A percentile compares a stretch with the other conserved stretches of the same genome.
These are phyloP conservation scores for Helenozyma rhizophorensis DNA, from an alignment of 805 yeast genomes.

Conservation along the genomic window DNA sequence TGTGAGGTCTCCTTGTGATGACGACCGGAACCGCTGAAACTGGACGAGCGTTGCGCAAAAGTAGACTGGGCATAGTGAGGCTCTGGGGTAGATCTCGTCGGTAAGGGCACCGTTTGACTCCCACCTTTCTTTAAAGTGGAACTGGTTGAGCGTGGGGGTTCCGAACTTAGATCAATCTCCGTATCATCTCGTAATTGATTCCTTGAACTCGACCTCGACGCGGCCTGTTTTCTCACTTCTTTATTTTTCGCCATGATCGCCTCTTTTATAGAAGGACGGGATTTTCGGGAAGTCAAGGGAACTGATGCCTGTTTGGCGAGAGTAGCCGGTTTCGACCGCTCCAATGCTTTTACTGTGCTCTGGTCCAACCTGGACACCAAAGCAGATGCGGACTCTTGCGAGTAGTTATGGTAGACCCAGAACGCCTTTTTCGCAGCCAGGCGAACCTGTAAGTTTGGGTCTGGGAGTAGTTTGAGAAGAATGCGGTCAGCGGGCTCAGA, in stretches of 20 bases:
- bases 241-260: conserved; percentile 42
- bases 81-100: too few relatives aligned
- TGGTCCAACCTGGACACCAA: conserved; percentile 39
- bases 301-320: conserved; percentile 9
- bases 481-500: conserved; percentile 47
- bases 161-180: not conserved
- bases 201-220: conserved; percentile 16
- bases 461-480: conserved; percentile 59
- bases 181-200: not conserved
- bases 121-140: too few relatives aligned
- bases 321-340: conserved; percentile 48
- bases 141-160: too few relatives aligned
- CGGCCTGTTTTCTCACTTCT: conserved; percentile 28
- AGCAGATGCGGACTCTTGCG: conserved; percentile 48
- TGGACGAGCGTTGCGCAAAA: conserved; percentile 7
- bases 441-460: conserved; percentile 77
- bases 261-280: conserved; percentile 46
- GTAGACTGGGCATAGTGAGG: conserved; percentile 14
- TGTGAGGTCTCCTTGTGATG: too few relatives aligned
- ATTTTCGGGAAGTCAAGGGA: conserved; percentile 13
- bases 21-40: not conserved
- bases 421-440: conserved; percentile 68
- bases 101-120: too few relatives aligned
- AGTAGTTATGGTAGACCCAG: conserved; percentile 61
- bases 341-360: conserved; percentile 54